These are phyloP conservation scores for Cryptosporidium canis DNA, from an alignment of 169 alveolate species.

Conservation along the genomic window DNA sequence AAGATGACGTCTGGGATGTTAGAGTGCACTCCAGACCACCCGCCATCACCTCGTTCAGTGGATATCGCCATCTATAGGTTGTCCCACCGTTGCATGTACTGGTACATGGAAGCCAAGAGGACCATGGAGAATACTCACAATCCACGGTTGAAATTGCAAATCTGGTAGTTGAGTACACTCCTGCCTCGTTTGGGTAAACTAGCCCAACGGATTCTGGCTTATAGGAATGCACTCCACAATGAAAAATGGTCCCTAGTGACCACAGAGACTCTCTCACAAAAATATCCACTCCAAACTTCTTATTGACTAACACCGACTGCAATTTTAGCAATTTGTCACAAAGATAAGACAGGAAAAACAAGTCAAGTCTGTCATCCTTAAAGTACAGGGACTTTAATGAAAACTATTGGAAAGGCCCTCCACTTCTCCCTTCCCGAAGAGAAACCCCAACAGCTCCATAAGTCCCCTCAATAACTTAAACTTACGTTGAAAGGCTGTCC, in stretches of 20 bases:
- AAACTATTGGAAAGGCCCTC: background rate
- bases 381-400: background rate
- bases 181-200: constrained; percentile 19
- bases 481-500: constrained; percentile 68
- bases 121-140: constrained; percentile 66
- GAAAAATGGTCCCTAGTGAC: constrained; percentile 33
- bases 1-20: constrained; percentile 40
- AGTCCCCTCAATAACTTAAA: background rate
- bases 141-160: constrained; percentile 51
- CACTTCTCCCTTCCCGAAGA: background rate
- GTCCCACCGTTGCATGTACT: constrained; percentile 67
- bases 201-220: constrained; percentile 9
- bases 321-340: too few species aligned
- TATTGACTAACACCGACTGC: constrained; percentile 46
- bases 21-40: constrained; percentile 67
- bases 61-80: constrained; percentile 68
- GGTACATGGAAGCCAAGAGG: constrained; percentile 68
- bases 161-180: constrained; percentile 39
- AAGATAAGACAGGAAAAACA: background rate
- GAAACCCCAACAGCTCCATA: background rate
- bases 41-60: constrained; percentile 69
- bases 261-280: constrained; percentile 64
- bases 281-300: constrained; percentile 39
- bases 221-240: constrained; percentile 39
- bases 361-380: background rate